Percentiles rank a stretch among this genome's conserved stretches.
phyloP scores from a whole-genome alignment of 306 rosid species.

The Senna siamea region DNA sequence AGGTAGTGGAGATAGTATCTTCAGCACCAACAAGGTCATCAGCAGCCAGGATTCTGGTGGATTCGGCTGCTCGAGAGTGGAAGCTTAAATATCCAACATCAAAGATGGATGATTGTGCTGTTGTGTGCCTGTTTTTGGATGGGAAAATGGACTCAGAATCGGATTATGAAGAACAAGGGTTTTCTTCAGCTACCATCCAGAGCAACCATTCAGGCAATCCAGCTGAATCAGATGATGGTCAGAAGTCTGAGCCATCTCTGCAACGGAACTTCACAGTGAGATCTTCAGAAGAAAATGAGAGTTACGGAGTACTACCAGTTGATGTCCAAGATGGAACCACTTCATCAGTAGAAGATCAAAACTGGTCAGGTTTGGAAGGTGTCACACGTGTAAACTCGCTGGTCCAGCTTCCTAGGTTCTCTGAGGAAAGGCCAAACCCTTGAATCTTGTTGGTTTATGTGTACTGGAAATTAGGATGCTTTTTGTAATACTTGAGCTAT shows the following conservation, averaged over 20 bases:
- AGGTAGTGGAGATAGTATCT: constrained; percentile 94
- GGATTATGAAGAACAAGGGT: constrained; percentile 82
- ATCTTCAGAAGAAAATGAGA: constrained; percentile 77
- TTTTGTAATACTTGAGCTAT: constrained; percentile 44
- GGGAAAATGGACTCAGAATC: constrained; percentile 98
- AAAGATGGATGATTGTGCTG: constrained; percentile 99
- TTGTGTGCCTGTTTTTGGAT: constrained; percentile 87
- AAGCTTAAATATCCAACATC: constrained; percentile 96
- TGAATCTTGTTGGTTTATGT: constrained; percentile 45
- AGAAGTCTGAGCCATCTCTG: constrained; percentile 79
- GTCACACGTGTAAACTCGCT: constrained; percentile 97
- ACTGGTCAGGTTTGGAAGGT: constrained; percentile 97
- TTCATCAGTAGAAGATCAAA: constrained; percentile 72
- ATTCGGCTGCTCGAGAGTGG: constrained; percentile 97
- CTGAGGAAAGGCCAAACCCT: constrained; percentile 68
- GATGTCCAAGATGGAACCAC: constrained; percentile 59
- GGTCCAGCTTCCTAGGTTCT: constrained; percentile 96
- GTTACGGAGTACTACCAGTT: constrained; percentile 43
- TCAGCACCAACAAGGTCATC: constrained; percentile 74
- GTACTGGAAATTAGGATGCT: constrained; percentile 32
- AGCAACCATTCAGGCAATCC: constrained; percentile 87
- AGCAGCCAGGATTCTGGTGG: constrained; percentile 84
- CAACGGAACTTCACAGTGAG: constrained; percentile 82
- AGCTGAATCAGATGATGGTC: constrained; percentile 82
- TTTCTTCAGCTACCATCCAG: constrained; percentile 88